phyloP scores from a whole-genome alignment of 352 stramenopile genomes.

The Globisporangium nagaii region DNA sequence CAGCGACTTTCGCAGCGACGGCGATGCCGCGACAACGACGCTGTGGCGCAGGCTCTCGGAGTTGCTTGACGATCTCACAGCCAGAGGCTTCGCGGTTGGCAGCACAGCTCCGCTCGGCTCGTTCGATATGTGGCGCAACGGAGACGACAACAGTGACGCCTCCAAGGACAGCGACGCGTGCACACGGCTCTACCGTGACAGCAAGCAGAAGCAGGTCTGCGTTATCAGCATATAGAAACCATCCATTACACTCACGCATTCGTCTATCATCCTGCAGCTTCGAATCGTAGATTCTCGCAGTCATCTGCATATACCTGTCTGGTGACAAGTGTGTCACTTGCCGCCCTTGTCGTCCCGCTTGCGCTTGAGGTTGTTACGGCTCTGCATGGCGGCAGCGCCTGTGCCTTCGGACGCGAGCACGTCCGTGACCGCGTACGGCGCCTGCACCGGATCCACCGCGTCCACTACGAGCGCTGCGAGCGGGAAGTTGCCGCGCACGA shows the following conservation, averaged over 20 bases:
- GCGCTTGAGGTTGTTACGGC: slow-evolving; percentile 84
- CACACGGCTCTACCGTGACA: slow-evolving; percentile 25
- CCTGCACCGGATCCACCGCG: slow-evolving; percentile 28
- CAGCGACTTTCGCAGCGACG: too few relatives aligned
- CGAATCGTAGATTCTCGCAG: not conserved
- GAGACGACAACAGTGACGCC: not conserved
- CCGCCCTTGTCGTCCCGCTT: slow-evolving; percentile 54
- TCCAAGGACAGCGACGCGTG: slow-evolving; percentile 35
- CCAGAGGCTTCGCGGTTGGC: not conserved
- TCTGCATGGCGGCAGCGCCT: slow-evolving; percentile 74
- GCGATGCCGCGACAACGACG: too few relatives aligned
- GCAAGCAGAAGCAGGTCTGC: slow-evolving; percentile 40
- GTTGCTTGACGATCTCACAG: not conserved
- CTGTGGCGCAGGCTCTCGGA: not conserved
- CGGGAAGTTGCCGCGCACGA: slow-evolving; percentile 63
- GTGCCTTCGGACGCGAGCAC: slow-evolving; percentile 69
- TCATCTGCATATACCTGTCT: not conserved
- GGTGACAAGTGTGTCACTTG: too few relatives aligned
- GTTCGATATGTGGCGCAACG: slow-evolving; percentile 5
- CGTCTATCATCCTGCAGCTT: not conserved
- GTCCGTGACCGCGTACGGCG: slow-evolving; percentile 66
- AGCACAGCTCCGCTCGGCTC: not conserved
- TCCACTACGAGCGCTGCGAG: slow-evolving; percentile 53
- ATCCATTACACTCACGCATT: not conserved
- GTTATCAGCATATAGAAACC: slow-evolving; percentile 38